Conservation (phyloP, 306 rosid species). For the Prunus dulcis region DNA sequence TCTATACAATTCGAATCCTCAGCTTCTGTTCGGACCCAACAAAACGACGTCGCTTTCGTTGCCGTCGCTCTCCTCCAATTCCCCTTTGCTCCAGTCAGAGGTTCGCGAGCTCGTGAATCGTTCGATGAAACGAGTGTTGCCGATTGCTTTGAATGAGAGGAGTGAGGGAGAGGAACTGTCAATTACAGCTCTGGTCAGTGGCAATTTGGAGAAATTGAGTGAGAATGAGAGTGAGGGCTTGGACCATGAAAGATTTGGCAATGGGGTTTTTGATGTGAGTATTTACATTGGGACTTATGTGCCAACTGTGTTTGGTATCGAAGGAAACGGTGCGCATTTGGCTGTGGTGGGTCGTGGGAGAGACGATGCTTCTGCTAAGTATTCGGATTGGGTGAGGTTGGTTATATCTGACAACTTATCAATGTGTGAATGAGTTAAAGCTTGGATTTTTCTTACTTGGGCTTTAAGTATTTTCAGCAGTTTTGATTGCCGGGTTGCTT, state of each 20-base stretch:
- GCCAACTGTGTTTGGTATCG: conserved; percentile 51
- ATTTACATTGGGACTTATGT: conserved; percentile 47
- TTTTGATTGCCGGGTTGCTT: not conserved
- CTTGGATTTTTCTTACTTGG: not conserved
- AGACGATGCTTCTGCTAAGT: conserved; percentile 71
- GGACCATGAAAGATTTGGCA: conserved; percentile 29
- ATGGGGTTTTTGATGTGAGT: conserved; percentile 43
- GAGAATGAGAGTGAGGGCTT: conserved; percentile 19
- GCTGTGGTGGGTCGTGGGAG: conserved; percentile 76
- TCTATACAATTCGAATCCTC: conserved; percentile 47
- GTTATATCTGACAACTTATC: not conserved
- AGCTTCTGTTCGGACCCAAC: conserved; percentile 45
- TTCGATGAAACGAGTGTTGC: conserved; percentile 50
- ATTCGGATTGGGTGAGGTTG: conserved; percentile 89
- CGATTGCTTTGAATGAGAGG: conserved; percentile 52
- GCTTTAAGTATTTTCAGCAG: not conserved
- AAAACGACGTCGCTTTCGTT: conserved; percentile 13
- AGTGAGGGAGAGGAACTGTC: conserved; percentile 51
- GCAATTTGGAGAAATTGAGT: conserved; percentile 49
- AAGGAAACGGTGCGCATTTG: conserved; percentile 55
- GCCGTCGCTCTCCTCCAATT: conserved; percentile 21
- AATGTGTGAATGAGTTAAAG: not conserved
- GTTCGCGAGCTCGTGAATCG: conserved; percentile 48
- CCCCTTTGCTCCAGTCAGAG: conserved; percentile 37
- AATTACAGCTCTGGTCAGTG: conserved; percentile 66